Evolutionary conservation across 2,329 filamentous ascomycete species (phyloP), one percentile per base, ranked within the genome.

Genomic region (Grosmannia clavigera): DNA sequence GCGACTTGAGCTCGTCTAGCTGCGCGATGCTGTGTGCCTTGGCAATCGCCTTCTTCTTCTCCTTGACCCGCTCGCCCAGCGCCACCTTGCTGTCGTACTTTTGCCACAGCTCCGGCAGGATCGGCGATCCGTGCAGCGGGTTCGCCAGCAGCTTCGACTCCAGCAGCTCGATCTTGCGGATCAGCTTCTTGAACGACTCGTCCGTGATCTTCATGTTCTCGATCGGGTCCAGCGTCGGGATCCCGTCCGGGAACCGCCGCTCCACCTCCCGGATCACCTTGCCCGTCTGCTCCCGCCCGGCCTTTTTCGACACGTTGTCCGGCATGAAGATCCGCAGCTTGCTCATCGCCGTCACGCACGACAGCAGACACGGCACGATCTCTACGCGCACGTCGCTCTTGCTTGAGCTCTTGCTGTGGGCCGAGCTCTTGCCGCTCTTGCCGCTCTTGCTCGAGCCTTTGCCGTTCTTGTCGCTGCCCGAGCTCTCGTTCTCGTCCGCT

Each of bases 121-220:
- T 82, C 2, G 92, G 90, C 5, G 92, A 96, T 62, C 92, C 88
- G 72, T 99, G 92, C 19, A 99, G 80, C 5, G 92, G 91, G 71
- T 96, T 97, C 16, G 89, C 83, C 33, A 97, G 75, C 27, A 99
- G 78, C 58, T 90, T 86, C 5, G 92, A 94, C 74, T 99, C 94
- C 2, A 99, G 82, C 12, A 97, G 89, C 74, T 99, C 94, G 63
- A 99, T 96, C 82, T 97, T 97, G 73, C 91, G 77, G 60, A 97
- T 81, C 4, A 96, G 82, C 70, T 91, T 90, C 78, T 95, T 96
- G 77, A 99, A 97, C 0, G 84, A 85, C 1, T 96, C 91, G 68
- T 97, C 94, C 4, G 80, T 86, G 68, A 99, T 97, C 33, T 84
- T 82, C 94, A 99, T 97, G 69, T 96, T 92, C 72, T 97, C 92